phyloP scores from a whole-genome alignment of 805 yeast genomes.

The Wickerhamiella sorbophila region DNA sequence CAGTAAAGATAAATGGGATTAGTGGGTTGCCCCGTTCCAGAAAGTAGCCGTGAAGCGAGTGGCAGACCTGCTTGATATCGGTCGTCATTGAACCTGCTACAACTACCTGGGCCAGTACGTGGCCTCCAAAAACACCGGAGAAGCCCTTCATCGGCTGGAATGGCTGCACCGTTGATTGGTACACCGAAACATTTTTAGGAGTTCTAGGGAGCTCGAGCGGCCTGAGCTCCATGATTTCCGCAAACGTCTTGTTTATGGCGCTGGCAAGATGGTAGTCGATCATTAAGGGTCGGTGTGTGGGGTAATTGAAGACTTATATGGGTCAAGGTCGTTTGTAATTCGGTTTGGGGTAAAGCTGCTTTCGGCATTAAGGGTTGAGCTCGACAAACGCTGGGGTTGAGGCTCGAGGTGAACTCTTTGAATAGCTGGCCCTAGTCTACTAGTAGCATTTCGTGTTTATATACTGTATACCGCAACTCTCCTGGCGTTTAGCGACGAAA shows the following conservation, averaged over 20 bases:
- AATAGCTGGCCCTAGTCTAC: too few relatives aligned
- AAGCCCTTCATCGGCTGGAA: conserved; percentile 17
- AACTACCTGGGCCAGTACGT: conserved; percentile 20
- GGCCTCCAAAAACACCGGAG: conserved; percentile 22
- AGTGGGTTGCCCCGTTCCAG: conserved; percentile 19
- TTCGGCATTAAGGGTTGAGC: too few relatives aligned
- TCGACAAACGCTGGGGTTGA: too few relatives aligned
- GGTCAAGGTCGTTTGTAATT: too few relatives aligned
- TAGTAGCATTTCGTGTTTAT: too few relatives aligned
- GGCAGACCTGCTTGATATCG: conserved; percentile 13
- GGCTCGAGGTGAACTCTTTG: too few relatives aligned
- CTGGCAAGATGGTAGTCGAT: conserved; percentile 5
- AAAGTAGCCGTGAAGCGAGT: conserved; percentile 20
- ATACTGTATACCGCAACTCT: too few relatives aligned
- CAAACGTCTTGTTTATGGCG: conserved; percentile 6
- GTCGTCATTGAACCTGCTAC: conserved; percentile 18
- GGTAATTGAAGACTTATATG: not conserved
- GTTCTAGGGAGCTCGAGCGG: not conserved
- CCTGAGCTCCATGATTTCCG: conserved; percentile 7
- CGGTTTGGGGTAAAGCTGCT: too few relatives aligned
- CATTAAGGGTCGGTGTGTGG: not conserved
- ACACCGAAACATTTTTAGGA: conserved; percentile 2
- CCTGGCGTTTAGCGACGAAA: too few relatives aligned
- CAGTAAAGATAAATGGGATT: conserved; percentile 21
- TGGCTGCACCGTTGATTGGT: conserved; percentile 16